Percentiles rank a stretch among this genome's conserved stretches.
phyloP scores from a whole-genome alignment of 768 basidiomycete genomes.

The Lentinula sp. region DNA sequence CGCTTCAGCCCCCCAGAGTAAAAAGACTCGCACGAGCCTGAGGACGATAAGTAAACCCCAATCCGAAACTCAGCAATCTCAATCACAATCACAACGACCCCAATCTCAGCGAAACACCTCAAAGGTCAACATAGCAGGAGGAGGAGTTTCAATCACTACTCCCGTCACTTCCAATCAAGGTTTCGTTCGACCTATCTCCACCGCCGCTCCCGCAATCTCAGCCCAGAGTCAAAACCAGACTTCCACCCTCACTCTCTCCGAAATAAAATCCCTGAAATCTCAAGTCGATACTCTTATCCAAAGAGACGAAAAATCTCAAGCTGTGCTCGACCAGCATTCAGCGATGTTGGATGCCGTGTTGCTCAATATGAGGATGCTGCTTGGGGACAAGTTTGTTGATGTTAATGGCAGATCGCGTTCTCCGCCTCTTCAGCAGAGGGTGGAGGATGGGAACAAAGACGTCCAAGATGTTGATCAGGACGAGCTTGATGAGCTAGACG shows the following conservation, averaged over 20 bases:
- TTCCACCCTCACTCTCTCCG: neutral
- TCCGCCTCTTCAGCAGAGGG: too few species aligned
- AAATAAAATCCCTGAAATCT: neutral
- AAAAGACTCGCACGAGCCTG: slow-evolving; percentile 1
- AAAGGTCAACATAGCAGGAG: neutral
- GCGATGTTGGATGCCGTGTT: slow-evolving; percentile 1
- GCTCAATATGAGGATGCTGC: slow-evolving; percentile 1
- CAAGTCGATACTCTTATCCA: neutral
- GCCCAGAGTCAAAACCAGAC: neutral
- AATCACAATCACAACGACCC: neutral
- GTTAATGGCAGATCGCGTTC: neutral
- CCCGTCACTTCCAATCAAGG: neutral
- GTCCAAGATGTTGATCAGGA: neutral
- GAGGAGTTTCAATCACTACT: neutral
- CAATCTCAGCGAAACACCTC: neutral
- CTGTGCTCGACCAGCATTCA: neutral
- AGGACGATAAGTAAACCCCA: neutral
- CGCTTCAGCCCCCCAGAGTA: neutral
- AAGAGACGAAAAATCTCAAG: neutral
- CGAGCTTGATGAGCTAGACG: slow-evolving; percentile 4
- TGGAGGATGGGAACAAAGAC: too few species aligned
- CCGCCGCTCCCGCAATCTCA: neutral
- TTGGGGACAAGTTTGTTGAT: neutral
- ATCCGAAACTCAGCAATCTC: too few species aligned
- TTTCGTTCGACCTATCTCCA: neutral